Base-by-base conservation (phyloP, 352 stramenopile genomes). In the Aphanomyces stellatus region DNA sequence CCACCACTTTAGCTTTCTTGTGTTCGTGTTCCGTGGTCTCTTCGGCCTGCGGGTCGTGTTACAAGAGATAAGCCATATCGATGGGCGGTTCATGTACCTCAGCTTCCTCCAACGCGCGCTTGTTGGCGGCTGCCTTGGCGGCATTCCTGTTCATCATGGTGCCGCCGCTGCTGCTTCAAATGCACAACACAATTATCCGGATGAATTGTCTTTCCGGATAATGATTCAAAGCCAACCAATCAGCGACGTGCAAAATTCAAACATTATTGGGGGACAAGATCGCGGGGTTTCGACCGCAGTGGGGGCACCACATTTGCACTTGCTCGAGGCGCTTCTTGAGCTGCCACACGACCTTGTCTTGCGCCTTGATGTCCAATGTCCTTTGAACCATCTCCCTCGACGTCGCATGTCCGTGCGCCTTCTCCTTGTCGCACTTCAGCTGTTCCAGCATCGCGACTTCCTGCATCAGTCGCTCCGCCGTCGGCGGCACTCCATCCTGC, bases 271-370 rank as follows among this genome's bases (percentile, higher is more conserved):
- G n/a, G n/a, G n/a, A n/a, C n/a, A n/a, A n/a, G n/a, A n/a, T n/a
- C n/a, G n/a, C n/a, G n/a, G n/a, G n/a, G 37, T 19, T 56, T 11
- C n/a, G 49, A 19, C 56, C 56, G 27, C 56, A 64, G 41, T 64
- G 56, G 17, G 56, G 56, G 51, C 56, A 64, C 30, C 22, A 59
- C 11, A 35, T 11, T 53, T 46, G 56, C 6, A 64, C 41, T 2
- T n/a, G 31, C 35, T 64, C 56, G 27, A 46, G 56, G 10, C 51
- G 15, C 25, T 53, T 59, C 25, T 51, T 49, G 41, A 53, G n/a
- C 11, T 11, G 37, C 7, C 13, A 19, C n/a, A 64, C 51, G 22
- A 49, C 25, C 17, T 25, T 35, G 6, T 8, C 37, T 51, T 64
- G 25, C 7, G 24, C 22, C 19, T 30, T 59, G 56, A 64, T 59